Evolutionary conservation across 164 flowering plant genomes (phyloP), one percentile per base, ranked within the genome.

Genomic region (Magnolia kwangsiensis): DNA sequence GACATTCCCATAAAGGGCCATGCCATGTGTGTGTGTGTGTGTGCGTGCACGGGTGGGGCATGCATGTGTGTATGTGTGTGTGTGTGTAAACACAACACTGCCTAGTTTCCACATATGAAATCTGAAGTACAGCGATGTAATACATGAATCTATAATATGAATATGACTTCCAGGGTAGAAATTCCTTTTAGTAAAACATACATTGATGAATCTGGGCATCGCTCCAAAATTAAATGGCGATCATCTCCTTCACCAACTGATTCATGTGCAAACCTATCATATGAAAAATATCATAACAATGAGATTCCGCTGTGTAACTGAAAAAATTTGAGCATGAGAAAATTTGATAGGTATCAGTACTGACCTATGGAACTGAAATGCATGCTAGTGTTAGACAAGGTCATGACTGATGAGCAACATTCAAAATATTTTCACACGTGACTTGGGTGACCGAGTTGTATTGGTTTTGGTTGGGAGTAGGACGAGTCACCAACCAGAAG

Each of bases 171-270:
- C 65, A 27, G 58, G 27, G 16, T 19, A 72, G 10, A 50, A 7
- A n/a, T 20, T 59, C 59, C n/a, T 21, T 51, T n/a, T 18, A 67
- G 20, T 10, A 61, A 8, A 45, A 84, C 89, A 68, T 88, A 93
- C 99, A 93, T 81, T 81, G 96, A 86, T 75, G 97, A 90, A 74
- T 93, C 95, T 63, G 88, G 84, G 85, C 92, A 84, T 37, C 97
- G 85, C 86, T 91, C 89, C 85, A 95, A 83, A 79, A 92, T 76
- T 75, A 95, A 81, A 82, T 92, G 98, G 51, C 98, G 88, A 55
- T 90, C 86, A 78, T 91, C 92, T 79, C 98, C 98, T 85, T 93
- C 98, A 75, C 98, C 98, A 81, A 93, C 86, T n/a, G 98, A 95
- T 78, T 85, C 87, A 84, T 95, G 99, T 68, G 88, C 85, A 87